Evolutionary conservation across 164 flowering plant genomes (phyloP), one percentile per base, ranked within the genome.

Genomic region (Litsea cubeba): DNA sequence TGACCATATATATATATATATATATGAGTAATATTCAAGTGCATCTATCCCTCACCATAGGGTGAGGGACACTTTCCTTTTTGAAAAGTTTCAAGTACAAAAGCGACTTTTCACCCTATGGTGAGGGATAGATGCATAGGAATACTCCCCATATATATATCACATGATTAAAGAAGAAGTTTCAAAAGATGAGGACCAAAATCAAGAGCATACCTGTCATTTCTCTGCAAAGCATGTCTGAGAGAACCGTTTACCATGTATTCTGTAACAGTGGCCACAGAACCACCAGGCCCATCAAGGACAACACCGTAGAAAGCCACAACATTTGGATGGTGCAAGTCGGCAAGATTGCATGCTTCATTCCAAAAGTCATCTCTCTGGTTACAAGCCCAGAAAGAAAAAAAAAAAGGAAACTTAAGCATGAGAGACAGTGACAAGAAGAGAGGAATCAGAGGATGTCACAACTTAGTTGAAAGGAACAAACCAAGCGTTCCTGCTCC

Each of bases 231-330:
- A 72, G 94, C 93, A 80, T 79, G 89, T 81, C 95, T 86, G 30
- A 94, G 79, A 62, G 98, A 94, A 72, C 98, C 98, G 84, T 94
- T 92, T 70, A 91, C 97, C 97, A 94, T 94, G 81, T 81, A 94
- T 71, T 94, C 98, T 35, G 98, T 94, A 20, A 92, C 97, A 68
- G 98, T 92, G 64, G 97, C 97, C 76, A 94, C 90, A 62, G 94
- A 88, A 68, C 88, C 97, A 40, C 96, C 98, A 66, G 98, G 98
- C 12, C 97, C 97, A 83, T 94, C 97, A 65, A 92, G 88, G 74
- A 94, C 98, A 74, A 94, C 91, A 71, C 98, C 98, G 82, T 94
- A 94, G 78, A 94, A 94, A 79, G 98, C 98, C 8, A 94, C 90
- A 67, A 94, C 98, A 79, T 94, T 94, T 23, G 98, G 98, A 79